Evolutionary conservation across 306 rosid genomes (phyloP).

Genomic region (Amphicarpaea edgeworthii): DNA sequence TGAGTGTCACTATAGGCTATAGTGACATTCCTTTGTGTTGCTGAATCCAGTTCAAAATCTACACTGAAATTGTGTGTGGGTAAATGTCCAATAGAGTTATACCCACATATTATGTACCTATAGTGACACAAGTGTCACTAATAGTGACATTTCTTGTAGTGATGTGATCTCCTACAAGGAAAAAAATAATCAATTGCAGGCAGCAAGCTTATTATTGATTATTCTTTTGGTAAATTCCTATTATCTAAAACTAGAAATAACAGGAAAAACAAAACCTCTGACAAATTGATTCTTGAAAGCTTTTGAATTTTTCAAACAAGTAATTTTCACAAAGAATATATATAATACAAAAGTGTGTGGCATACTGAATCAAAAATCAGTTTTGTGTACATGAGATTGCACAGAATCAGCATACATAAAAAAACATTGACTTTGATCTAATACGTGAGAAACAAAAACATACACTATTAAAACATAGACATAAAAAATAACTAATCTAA

Average conservation of each 20-base stretch:
- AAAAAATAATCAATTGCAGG: too few relatives aligned
- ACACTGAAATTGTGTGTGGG: too few relatives aligned
- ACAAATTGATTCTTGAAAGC: not conserved
- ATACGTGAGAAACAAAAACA: too few relatives aligned
- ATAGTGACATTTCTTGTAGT: too few relatives aligned
- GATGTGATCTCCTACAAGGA: too few relatives aligned
- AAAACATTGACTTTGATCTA: constrained; percentile 31
- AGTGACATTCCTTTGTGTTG: too few relatives aligned
- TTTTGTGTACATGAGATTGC: not conserved
- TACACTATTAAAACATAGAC: not conserved
- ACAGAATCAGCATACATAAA: constrained; percentile 26
- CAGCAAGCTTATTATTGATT: not conserved
- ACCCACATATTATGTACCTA: too few relatives aligned
- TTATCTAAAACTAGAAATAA: not conserved
- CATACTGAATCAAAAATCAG: constrained; percentile 24
- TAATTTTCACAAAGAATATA: not conserved
- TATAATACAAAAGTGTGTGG: not conserved
- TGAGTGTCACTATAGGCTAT: too few relatives aligned
- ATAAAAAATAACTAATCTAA: not conserved
- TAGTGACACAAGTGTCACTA: too few relatives aligned
- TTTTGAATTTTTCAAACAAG: not conserved
- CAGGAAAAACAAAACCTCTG: constrained; percentile 13
- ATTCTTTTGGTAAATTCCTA: constrained; percentile 4
- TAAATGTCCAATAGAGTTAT: too few relatives aligned
- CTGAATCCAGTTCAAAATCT: too few relatives aligned